phyloP scores from a whole-genome alignment of 352 stramenopile species.

The Pythium brachiatum region DNA sequence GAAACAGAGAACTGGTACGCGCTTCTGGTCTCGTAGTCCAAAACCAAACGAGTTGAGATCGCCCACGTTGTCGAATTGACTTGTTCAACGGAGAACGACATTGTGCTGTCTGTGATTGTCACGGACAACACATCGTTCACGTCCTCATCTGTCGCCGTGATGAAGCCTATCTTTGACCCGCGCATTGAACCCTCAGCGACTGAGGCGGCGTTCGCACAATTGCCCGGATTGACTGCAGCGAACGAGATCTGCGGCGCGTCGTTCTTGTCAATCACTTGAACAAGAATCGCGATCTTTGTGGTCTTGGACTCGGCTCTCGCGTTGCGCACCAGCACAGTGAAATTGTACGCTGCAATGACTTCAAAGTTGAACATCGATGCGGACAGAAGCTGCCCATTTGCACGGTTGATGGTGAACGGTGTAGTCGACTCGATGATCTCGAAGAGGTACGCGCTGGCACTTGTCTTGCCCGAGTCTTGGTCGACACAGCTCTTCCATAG shows the following conservation, averaged over 20 bases:
- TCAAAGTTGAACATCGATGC: slow-evolving; percentile 30
- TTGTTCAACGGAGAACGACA: slow-evolving; percentile 15
- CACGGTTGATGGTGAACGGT: slow-evolving; percentile 21
- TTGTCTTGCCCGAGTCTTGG: slow-evolving; percentile 33
- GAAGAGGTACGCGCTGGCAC: slow-evolving; percentile 33
- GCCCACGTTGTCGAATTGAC: slow-evolving; percentile 25
- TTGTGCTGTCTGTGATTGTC: slow-evolving; percentile 7
- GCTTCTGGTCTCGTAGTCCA: slow-evolving; percentile 26
- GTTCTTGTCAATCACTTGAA: slow-evolving; percentile 41
- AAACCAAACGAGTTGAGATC: slow-evolving; percentile 9
- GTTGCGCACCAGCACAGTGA: slow-evolving; percentile 34
- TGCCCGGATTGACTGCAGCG: not conserved
- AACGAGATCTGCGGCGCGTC: slow-evolving; percentile 39
- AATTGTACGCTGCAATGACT: slow-evolving; percentile 20
- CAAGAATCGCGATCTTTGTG: slow-evolving; percentile 17
- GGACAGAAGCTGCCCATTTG: slow-evolving; percentile 25
- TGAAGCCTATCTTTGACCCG: slow-evolving; percentile 16
- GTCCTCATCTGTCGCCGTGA: slow-evolving; percentile 27
- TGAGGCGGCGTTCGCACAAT: not conserved
- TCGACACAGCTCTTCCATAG: slow-evolving; percentile 47
- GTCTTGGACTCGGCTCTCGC: slow-evolving; percentile 26
- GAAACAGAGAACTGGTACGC: slow-evolving; percentile 16
- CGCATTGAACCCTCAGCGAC: slow-evolving; percentile 15
- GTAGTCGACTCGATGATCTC: slow-evolving; percentile 28
- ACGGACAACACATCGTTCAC: slow-evolving; percentile 14